Evolutionary conservation across 148 eudicot species (phyloP).

Genomic region (Persicaria tinctoria): DNA sequence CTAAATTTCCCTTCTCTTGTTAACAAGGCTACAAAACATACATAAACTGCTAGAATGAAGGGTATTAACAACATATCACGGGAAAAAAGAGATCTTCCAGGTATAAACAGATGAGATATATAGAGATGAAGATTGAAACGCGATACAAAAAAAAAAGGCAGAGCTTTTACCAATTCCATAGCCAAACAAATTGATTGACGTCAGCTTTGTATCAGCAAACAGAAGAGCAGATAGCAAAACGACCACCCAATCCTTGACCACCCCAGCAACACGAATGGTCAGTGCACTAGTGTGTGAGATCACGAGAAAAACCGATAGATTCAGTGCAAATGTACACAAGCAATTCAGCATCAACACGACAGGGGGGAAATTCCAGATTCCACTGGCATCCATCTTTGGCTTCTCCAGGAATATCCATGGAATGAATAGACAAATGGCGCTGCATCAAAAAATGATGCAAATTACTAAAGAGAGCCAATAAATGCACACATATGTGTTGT

Average conservation of each 20-base stretch:
- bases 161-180: conserved; percentile 77
- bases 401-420: conserved; percentile 98
- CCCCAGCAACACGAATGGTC: conserved; percentile 98
- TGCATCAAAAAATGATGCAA: conserved; percentile 29
- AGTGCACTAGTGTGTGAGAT: conserved; percentile 94
- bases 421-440: conserved; percentile 87
- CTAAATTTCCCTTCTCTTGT: not conserved
- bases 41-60: not conserved
- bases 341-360: conserved; percentile 67
- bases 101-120: not conserved
- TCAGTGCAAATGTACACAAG: conserved; percentile 93
- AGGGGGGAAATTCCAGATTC: conserved; percentile 76
- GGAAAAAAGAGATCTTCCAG: not conserved
- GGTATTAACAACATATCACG: not conserved
- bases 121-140: not conserved
- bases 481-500: not conserved
- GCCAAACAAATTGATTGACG: conserved; percentile 76
- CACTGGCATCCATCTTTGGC: conserved; percentile 81
- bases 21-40: not conserved
- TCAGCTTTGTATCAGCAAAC: conserved; percentile 92
- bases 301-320: conserved; percentile 93
- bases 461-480: not conserved
- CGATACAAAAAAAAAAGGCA: not conserved
- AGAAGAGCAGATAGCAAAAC: conserved; percentile 86
- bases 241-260: conserved; percentile 99